Base-by-base conservation (phyloP, 2,329 filamentous ascomycete species). In the Microcera coccophila region DNA sequence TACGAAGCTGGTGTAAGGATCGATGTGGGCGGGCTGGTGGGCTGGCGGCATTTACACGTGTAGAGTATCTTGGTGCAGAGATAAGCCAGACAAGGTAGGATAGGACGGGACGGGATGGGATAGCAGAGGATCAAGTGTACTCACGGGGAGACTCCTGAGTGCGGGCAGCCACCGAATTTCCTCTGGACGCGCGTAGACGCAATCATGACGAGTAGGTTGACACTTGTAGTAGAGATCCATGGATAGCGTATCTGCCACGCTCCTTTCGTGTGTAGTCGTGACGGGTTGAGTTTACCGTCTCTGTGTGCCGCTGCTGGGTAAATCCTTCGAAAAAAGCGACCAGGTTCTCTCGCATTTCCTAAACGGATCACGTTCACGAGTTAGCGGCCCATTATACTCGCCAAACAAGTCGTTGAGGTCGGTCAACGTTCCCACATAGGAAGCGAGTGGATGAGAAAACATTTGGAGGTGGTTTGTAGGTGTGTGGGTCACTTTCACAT, bases 401-500 rank as follows among this genome's bases (percentile, higher is more conserved):
- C 7, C 31, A 10, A 8, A 8, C 31, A 33, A 10, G 9, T 7
- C 15, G 10, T 16, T 10, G 31, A 8, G 31, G 36, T 39, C 20
- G 36, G 21, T 28, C 21, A 21, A 15, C 18, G 36, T 24, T 38
- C 14, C 24, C 14, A 24, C 24, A 33, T 11, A 33, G 15, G 16
- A 33, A 10, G 32, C 18, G 28, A 33, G 36, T 41, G 44, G 35
- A 37, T 20, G 15, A 19, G 22, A 28, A 19, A 20, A 32, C 42
- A 34, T 8, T 15, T 10, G 31, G 46, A 36, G 45, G 42, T 39
- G 44, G 38, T 22, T 34, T 32, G n/a, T n/a, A n/a, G n/a, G n/a
- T 20, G 20, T 20, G 26, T 39, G 39, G 38, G 41, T 49, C 55
- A 54, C 56, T 60, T 57, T 60, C 58, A 60, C 58, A 60, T 60